Evolutionary conservation across 306 rosid species (phyloP), one percentile per base, ranked within the genome.

Genomic region (Acacia crassicarpa): DNA sequence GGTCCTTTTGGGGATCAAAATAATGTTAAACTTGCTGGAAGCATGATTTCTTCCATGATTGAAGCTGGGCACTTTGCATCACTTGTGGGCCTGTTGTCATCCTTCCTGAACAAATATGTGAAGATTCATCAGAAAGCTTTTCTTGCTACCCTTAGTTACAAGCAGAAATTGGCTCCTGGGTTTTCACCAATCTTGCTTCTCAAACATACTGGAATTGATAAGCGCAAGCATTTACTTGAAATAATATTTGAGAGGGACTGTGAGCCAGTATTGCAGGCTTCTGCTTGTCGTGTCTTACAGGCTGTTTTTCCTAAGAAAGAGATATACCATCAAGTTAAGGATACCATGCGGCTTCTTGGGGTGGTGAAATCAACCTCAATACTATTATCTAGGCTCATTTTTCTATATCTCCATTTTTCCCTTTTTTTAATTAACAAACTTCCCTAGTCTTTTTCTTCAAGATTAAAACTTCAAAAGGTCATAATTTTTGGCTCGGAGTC

Each of bases 331-430:
- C 97, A 93, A 77, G 99, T 96, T 80, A 96, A 96, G 94, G 99
- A 96, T 66, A 88, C 91, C 54, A 90, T 96, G 97, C 97, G 97
- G 72, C 98, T 96, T 80, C 91, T 84, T 81, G 99, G 99, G 68
- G 98, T 93, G 76, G 94, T 91, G 78, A 96, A 93, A 86, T 93
- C 97, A 45, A 87, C 97, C 15, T 88, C 91, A 56, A 82, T 80
- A 75, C 94, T 96, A 61, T 90, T 89, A 61, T 89, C 94, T 41
- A 96, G 93, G 92, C 91, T 96, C n/a, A n/a, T n/a, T n/a, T n/a
- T n/a, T n/a, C n/a, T n/a, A n/a, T n/a, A n/a, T n/a, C n/a, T n/a
- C n/a, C n/a, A n/a, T n/a, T n/a, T n/a, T n/a, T n/a, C n/a, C n/a
- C n/a, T n/a, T n/a, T n/a, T n/a, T n/a, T n/a, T n/a, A n/a, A n/a